Conservation (phyloP, 2,329 filamentous ascomycete species). For the Ophiostoma himal-ulmi region DNA sequence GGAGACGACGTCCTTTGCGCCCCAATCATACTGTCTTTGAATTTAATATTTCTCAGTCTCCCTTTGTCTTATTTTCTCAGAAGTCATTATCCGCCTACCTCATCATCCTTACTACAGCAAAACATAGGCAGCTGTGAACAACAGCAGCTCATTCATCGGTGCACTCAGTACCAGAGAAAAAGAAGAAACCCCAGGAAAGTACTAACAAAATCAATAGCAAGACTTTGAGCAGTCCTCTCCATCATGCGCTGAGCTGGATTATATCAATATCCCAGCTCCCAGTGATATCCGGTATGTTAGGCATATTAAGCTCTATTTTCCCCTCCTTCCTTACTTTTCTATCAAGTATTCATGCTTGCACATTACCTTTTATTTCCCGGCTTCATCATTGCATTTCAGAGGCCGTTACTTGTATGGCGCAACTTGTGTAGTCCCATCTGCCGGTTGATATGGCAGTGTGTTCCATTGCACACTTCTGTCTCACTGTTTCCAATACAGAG, state of each 20-base stretch:
- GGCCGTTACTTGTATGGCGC: neutral
- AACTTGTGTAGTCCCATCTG: neutral
- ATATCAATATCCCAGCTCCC: constrained; percentile 47
- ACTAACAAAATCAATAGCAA: constrained; percentile 34
- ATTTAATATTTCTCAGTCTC: neutral
- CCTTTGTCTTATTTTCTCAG: neutral
- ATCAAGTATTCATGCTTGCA: neutral
- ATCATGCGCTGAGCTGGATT: constrained; percentile 46
- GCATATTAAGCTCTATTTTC: too few relatives aligned
- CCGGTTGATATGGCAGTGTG: neutral
- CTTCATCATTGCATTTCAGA: neutral
- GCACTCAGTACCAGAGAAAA: neutral
- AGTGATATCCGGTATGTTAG: constrained; percentile 51
- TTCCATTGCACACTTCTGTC: neutral
- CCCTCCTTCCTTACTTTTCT: neutral
- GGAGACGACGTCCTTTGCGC: neutral
- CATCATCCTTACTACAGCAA: neutral
- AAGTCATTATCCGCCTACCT: neutral
- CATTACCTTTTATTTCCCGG: neutral
- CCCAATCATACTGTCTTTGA: neutral
- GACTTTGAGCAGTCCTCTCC: constrained; percentile 52
- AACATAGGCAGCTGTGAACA: neutral
- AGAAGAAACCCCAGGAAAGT: neutral
- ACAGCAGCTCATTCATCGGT: neutral
- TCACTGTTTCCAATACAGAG: neutral